phyloP scores from a whole-genome alignment of 2,329 filamentous ascomycete species.

The Eutypa lata region DNA sequence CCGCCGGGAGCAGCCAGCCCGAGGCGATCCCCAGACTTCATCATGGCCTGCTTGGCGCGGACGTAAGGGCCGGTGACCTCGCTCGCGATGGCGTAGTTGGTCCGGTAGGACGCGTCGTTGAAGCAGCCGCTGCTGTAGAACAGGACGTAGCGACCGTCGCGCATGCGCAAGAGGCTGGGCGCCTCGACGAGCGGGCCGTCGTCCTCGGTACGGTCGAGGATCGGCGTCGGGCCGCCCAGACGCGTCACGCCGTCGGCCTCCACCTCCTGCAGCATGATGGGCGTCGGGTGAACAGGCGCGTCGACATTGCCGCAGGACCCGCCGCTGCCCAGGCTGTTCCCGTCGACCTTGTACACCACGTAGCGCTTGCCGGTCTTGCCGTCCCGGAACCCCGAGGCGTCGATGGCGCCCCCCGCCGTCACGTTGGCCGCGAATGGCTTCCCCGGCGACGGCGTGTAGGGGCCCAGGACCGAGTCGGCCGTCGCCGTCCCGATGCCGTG shows the following conservation, averaged over 20 bases:
- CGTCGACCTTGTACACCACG: conserved; percentile 65
- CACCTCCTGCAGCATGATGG: conserved; percentile 55
- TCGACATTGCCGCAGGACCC: conserved; percentile 44
- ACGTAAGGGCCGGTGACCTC: conserved; percentile 35
- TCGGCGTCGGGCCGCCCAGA: conserved; percentile 45
- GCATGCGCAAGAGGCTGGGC: conserved; percentile 47
- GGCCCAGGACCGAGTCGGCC: conserved; percentile 44
- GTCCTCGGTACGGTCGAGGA: conserved; percentile 40
- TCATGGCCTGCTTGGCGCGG: conserved; percentile 26
- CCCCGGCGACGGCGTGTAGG: conserved; percentile 43
- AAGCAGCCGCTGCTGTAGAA: conserved; percentile 63
- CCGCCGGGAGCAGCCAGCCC: conserved; percentile 40
- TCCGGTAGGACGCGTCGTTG: conserved; percentile 50
- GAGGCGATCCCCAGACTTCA: not conserved
- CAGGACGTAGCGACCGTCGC: conserved; percentile 52
- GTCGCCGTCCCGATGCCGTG: conserved; percentile 53
- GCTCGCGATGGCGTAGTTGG: conserved; percentile 54
- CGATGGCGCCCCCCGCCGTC: conserved; percentile 58
- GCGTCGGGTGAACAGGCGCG: conserved; percentile 41
- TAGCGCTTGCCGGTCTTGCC: conserved; percentile 46
- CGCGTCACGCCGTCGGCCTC: conserved; percentile 48
- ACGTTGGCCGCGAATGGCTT: conserved; percentile 51
- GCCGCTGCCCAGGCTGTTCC: conserved; percentile 49
- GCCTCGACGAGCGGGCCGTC: conserved; percentile 61
- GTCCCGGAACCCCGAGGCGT: conserved; percentile 59